Evolutionary conservation across 1,284 basidiomycete species (phyloP).

Genomic region (Ganoderma boninense): DNA sequence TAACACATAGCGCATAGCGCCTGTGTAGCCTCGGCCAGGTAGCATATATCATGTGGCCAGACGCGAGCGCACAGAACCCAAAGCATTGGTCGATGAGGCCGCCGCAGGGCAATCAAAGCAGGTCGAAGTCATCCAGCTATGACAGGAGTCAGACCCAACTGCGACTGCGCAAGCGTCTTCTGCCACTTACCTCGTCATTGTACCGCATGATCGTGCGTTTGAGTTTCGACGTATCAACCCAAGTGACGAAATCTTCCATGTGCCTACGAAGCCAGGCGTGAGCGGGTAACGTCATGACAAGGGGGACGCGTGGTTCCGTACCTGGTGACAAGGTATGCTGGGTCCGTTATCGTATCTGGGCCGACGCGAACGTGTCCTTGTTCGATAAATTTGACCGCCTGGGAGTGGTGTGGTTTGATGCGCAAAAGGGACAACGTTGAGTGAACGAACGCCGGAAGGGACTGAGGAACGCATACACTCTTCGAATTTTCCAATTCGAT

Average conservation of each 20-base stretch:
- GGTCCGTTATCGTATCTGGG: conserved; percentile 95
- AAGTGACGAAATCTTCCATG: conserved; percentile 99
- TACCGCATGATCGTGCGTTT: conserved; percentile 96
- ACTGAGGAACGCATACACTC: background rate
- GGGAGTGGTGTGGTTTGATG: conserved; percentile 7
- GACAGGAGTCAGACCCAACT: conserved; percentile 25
- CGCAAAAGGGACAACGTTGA: background rate
- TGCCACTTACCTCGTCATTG: conserved; percentile 88
- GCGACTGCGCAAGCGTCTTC: background rate
- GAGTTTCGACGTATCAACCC: conserved; percentile 98
- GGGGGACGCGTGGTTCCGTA: conserved; percentile 39
- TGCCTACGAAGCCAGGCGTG: conserved; percentile 57
- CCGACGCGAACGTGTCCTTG: conserved; percentile 98
- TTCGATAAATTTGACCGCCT: conserved; percentile 98
- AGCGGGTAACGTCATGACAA: conserved; percentile 1
- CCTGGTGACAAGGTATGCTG: conserved; percentile 95
- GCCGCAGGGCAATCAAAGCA: conserved; percentile 59
- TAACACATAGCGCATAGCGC: background rate
- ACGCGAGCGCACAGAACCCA: background rate
- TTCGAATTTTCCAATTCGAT: background rate
- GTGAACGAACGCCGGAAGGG: background rate
- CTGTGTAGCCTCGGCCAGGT: background rate
- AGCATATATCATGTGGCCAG: background rate
- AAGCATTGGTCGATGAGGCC: background rate
- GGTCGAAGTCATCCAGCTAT: conserved; percentile 91